Base-by-base conservation (phyloP, 306 rosid species). In the Aeschynomene evenia region DNA sequence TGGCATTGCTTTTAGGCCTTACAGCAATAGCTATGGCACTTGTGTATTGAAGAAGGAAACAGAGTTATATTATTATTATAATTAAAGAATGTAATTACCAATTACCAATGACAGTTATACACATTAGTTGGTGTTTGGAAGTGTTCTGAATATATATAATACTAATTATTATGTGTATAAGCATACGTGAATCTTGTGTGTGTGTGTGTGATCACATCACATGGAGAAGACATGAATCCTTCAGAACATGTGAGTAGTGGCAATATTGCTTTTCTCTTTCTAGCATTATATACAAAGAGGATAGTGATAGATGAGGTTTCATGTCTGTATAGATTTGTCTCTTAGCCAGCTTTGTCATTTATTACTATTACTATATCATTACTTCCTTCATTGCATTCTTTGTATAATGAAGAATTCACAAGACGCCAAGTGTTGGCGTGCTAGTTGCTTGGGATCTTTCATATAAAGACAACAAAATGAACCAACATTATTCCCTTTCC, bases 301-400 rank as follows among this genome's bases (percentile, higher is more conserved):
- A 88, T 72, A 52, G 87, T 12, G 87, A 88, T 79, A 49, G 86
- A 83, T 79, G 84, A 91, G 79, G 78, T 70, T 59, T 76, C 79
- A 69, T 70, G 19, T 51, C 77, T 71, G 79, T 73, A 62, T 76
- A 52, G 66, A 48, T 68, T 78, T 84, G 85, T 85, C 79, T 33
- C 20, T 65, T 74, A n/a, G 73, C 24, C 55, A 26, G 31, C 7
- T 22, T 6, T 72, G 68, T 77, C 81, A 4, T 3, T 3, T 63
- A 67, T 23, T 22, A 36, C 16, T n/a, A n/a, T n/a, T 40, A 36
- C 16, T 5, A 12, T 26, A 31, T 23, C 80, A 58, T 23, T 70
- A 51, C 69, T 42, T 58, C 57, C 69, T 42, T 58, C 57, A 31
- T 73, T 57, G 9, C n/a, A n/a, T n/a, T 57, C 12, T n/a, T n/a